A percentile compares a stretch with the other conserved stretches of the same genome.
Evolutionary conservation across 306 rosid species (phyloP).

Genomic region (Spatholobus suberectus): DNA sequence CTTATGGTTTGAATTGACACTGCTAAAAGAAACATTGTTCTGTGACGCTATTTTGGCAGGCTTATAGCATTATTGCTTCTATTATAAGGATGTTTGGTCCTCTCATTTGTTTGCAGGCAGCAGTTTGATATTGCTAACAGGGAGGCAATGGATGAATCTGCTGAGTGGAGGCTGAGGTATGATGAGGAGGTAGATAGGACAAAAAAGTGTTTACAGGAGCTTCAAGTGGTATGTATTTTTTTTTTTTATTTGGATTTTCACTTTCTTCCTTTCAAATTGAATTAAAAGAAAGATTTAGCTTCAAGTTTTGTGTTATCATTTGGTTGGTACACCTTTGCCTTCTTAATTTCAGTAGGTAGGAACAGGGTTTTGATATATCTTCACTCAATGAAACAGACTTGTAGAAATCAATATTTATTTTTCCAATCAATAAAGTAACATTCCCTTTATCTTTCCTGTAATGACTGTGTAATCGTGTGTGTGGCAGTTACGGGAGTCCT

Average conservation of each 20-base stretch:
- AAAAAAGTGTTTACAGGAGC: constrained; percentile 60
- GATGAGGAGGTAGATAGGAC: constrained; percentile 66
- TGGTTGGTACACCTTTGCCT: neutral
- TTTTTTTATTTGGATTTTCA: constrained; percentile 3
- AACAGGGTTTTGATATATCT: neutral
- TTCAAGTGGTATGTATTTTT: constrained; percentile 58
- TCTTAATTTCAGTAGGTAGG: neutral
- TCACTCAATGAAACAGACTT: neutral
- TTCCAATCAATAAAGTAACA: neutral
- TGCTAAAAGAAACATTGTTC: neutral
- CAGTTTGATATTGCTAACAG: constrained; percentile 80
- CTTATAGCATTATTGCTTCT: constrained; percentile 2
- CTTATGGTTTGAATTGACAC: constrained; percentile 4
- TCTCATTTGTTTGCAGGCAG: constrained; percentile 48
- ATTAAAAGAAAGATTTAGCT: neutral
- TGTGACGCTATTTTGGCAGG: neutral
- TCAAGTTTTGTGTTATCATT: constrained; percentile 12
- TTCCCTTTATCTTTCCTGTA: constrained; percentile 29
- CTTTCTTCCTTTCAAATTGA: neutral
- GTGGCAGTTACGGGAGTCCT: constrained; percentile 59
- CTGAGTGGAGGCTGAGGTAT: constrained; percentile 88
- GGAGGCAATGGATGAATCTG: constrained; percentile 95
- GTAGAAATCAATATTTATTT: neutral
- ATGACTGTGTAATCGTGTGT: constrained; percentile 22
- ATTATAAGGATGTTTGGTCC: neutral